Base-by-base conservation (phyloP, 164 flowering plant genomes). In the Protea cynaroides region DNA sequence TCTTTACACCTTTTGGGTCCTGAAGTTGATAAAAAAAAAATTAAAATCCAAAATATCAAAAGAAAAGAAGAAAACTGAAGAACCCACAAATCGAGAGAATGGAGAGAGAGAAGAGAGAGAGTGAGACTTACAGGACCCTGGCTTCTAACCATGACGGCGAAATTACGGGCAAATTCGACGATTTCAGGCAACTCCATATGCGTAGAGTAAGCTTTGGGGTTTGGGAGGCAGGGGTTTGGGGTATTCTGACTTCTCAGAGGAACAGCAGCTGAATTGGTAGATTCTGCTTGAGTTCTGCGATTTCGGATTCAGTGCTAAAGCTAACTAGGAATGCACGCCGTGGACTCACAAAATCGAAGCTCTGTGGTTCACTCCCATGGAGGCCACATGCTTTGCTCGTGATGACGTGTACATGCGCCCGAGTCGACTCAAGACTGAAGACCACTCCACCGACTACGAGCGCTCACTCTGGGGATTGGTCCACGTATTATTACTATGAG, bases 1-100 rank as follows among this genome's bases (percentile, higher is more conserved):
- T 90, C 81, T 90, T 93, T 47, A 88, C 68, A 34, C 94, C 92
- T 76, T 88, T 93, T 3, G 98, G 98, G 66, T 90, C 98, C 98
- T 90, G 72, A 64, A 76, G 74, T 51, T 59, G 3, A 61, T 24
- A 29, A 67, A 38, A n/a, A 29, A 67, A 38, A n/a, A 21, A 64
- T 43, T 17, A 23, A 19, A 23, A 1, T 23, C 4, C 24, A 49
- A 65, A 36, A 40, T 25, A 13, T n/a, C 7, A 14, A 55, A 37
- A 63, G 34, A 29, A 29, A 29, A 29, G 34, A 29, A 29, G 34
- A 29, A 29, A 29, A 29, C 5, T 29, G 34, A 29, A 29, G 14
- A 29, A 53, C 38, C 38, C 11, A 52, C 12, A 36, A n/a, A 54
- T 24, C 37, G 21, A 58, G n/a, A 36, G 10, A 23, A 10, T 58